Percentiles rank a stretch among this genome's conserved stretches.
Evolutionary conservation across 106 monocot genomes (phyloP).

Genomic region (Dioscorea dumetorum): DNA sequence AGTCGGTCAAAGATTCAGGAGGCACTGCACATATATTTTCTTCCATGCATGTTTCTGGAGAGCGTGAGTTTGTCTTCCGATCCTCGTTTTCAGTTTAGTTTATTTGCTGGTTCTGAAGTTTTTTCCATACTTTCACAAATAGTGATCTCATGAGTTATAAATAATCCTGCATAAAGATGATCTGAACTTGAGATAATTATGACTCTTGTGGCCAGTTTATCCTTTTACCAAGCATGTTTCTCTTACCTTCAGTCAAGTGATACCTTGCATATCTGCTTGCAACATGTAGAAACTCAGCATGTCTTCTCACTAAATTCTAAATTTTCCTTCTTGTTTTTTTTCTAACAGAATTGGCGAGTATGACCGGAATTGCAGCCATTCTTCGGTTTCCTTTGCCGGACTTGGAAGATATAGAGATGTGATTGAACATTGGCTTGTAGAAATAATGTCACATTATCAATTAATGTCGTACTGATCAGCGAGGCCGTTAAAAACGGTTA

Average conservation of each 20-base stretch:
- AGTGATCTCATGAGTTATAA: too few species aligned
- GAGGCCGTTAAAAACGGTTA: too few species aligned
- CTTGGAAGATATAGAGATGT: slow-evolving; percentile 90
- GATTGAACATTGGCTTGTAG: slow-evolving; percentile 5
- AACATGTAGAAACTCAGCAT: too few species aligned
- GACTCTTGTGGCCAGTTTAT: neutral
- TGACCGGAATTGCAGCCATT: slow-evolving; percentile 87
- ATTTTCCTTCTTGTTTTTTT: neutral
- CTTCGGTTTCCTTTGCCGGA: slow-evolving; percentile 91
- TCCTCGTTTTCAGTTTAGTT: neutral
- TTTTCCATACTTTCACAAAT: too few species aligned
- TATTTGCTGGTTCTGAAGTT: neutral
- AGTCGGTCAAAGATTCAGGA: slow-evolving; percentile 71
- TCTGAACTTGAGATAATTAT: too few species aligned
- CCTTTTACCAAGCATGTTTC: neutral
- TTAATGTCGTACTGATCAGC: too few species aligned
- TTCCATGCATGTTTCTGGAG: slow-evolving; percentile 89
- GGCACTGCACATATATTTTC: slow-evolving; percentile 83
- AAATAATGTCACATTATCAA: neutral
- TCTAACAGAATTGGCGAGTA: slow-evolving; percentile 74
- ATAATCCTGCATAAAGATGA: too few species aligned
- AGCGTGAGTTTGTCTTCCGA: slow-evolving; percentile 46
- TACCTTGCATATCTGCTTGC: too few species aligned
- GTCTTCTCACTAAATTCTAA: neutral
- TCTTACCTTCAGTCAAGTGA: neutral